Percentiles rank a stretch among this genome's conserved stretches.
phyloP scores from a whole-genome alignment of 805 yeast genomes.

The Cephaloascus albidus region DNA sequence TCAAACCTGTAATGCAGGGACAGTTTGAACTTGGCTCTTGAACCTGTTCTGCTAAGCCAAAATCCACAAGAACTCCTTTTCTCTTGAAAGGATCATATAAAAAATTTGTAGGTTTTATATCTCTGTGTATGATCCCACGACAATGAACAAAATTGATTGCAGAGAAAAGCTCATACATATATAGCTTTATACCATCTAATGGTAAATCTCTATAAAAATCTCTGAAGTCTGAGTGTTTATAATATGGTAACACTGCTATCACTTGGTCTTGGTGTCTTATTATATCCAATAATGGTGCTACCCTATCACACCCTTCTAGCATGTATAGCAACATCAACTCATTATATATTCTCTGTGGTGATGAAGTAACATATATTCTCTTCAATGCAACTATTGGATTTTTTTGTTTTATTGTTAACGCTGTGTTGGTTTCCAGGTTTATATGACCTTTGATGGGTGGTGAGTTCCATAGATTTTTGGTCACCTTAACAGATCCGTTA shows the following conservation, averaged over 20 bases:
- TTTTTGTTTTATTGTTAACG: conserved; percentile 18
- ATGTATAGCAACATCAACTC: conserved; percentile 73
- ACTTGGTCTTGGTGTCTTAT: conserved; percentile 85
- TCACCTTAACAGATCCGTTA: conserved; percentile 23
- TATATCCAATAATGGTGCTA: conserved; percentile 88
- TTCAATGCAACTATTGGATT: conserved; percentile 73
- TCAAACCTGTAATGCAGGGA: conserved; percentile 4
- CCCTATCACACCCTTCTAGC: conserved; percentile 57
- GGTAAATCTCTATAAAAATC: conserved; percentile 78
- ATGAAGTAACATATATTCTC: conserved; percentile 89
- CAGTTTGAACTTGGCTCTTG: not conserved
- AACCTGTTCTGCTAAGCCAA: conserved; percentile 79
- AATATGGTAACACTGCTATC: conserved; percentile 84
- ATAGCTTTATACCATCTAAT: conserved; percentile 67
- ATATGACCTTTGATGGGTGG: conserved; percentile 26
- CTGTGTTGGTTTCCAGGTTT: conserved; percentile 10
- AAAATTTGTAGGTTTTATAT: conserved; percentile 52
- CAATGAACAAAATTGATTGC: conserved; percentile 58
- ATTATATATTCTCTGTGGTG: conserved; percentile 84
- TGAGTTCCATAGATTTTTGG: conserved; percentile 33
- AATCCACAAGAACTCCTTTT: conserved; percentile 81
- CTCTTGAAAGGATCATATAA: conserved; percentile 56
- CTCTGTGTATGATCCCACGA: conserved; percentile 31
- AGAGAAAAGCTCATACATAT: conserved; percentile 69
- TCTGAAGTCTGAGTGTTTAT: conserved; percentile 84